A percentile compares a stretch with the other conserved stretches of the same genome.
Conservation (phyloP, 345 rosid genomes). For the Lagerstroemia speciosa region DNA sequence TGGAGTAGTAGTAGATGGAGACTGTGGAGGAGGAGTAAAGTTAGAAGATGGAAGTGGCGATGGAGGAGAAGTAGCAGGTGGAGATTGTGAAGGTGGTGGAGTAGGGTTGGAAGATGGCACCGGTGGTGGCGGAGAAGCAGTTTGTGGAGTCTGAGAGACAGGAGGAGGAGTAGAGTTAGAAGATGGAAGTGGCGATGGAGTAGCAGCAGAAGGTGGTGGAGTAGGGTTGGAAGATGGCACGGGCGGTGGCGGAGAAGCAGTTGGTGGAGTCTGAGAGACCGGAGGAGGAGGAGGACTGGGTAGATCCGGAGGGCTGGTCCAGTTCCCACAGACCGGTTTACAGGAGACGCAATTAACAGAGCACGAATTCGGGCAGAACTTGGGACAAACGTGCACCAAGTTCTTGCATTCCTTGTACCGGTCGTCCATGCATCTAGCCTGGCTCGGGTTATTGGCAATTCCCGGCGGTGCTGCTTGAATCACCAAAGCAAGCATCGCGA, state of each 20-base stretch:
- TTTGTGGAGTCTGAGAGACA: background rate
- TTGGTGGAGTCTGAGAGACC: background rate
- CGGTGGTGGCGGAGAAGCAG: background rate
- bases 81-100: background rate
- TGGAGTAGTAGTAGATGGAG: background rate
- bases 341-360: conserved; percentile 42
- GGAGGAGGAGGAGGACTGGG: background rate
- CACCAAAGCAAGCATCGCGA: conserved; percentile 20
- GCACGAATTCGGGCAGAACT: conserved; percentile 43
- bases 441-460: conserved; percentile 45
- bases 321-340: conserved; percentile 33
- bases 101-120: background rate
- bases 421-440: conserved; percentile 30
- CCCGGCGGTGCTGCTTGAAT: conserved; percentile 38
- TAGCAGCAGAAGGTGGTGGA: background rate
- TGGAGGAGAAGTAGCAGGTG: background rate
- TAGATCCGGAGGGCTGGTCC: background rate
- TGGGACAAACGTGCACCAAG: conserved; percentile 43
- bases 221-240: background rate
- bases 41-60: background rate
- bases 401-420: conserved; percentile 43
- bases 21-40: background rate
- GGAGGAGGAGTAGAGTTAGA: background rate
- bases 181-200: background rate
- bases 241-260: background rate